Base-by-base conservation (phyloP, 1,284 basidiomycete genomes). In the Neonothopanus nambi region DNA sequence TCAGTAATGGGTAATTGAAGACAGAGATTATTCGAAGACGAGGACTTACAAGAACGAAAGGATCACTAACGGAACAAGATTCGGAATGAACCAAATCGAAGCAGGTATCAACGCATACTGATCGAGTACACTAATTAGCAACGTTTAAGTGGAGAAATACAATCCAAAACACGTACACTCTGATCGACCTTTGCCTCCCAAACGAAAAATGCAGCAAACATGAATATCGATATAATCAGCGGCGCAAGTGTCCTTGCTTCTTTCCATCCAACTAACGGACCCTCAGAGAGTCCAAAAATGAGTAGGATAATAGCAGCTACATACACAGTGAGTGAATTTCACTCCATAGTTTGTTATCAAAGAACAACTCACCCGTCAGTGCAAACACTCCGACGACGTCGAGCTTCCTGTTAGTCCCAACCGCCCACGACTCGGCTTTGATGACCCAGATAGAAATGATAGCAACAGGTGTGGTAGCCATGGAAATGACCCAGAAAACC, bases 1-100 rank as follows among this genome's bases (percentile, higher is more conserved):
- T n/a, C n/a, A n/a, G n/a, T n/a, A n/a, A n/a, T n/a, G n/a, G n/a
- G n/a, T n/a, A n/a, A n/a, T n/a, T n/a, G n/a, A n/a, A n/a, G n/a
- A n/a, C n/a, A n/a, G n/a, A n/a, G n/a, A n/a, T n/a, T n/a, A n/a
- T n/a, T n/a, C n/a, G n/a, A n/a, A n/a, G n/a, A n/a, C n/a, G n/a
- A n/a, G 26, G 26, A 5, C 26, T 28, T 11, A 28, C 26, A 28
- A 46, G 26, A 46, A 30, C 9, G 44, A 46, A 17, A 28, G 21
- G 6, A 46, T 18, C 5, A 30, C 28, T 5, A 46, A 28, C 9
- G 30, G 18, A 17, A 46, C 9, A 9, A 46, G 28, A 15, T 46
- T 46, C 12, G 44, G 44, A 3, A 46, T 46, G 44, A 35, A 46
- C 44, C 44, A 46, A 21, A 46, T 46, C 30, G 18, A 18, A 26